Evolutionary conservation across 495 filamentous ascomycete species (phyloP).

Genomic region (Polyplosphaeria fusca): DNA sequence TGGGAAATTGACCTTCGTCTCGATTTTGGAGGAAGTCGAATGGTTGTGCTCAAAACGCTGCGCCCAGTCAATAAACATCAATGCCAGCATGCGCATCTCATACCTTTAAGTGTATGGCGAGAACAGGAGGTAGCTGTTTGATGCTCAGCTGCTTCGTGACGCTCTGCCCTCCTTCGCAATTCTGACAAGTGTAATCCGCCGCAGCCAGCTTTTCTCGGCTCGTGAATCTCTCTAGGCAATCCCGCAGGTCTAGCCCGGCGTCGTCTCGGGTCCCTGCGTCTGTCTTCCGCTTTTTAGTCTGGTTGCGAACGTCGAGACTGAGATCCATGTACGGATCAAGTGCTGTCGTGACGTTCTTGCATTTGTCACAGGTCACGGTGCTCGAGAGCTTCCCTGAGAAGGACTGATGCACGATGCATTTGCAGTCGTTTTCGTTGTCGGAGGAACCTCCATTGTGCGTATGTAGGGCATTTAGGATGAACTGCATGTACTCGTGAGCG

Average conservation of each 20-base stretch:
- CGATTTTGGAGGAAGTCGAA: constrained; percentile 69
- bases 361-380: constrained; percentile 82
- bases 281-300: constrained; percentile 52
- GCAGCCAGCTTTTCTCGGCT: constrained; percentile 64
- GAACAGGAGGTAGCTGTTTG: constrained; percentile 72
- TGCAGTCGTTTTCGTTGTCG: constrained; percentile 60
- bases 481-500: constrained; percentile 92
- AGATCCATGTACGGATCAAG: constrained; percentile 85
- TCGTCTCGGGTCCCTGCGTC: constrained; percentile 37
- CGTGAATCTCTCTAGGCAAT: constrained; percentile 80
- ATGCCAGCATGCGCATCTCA: background rate
- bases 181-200: constrained; percentile 76
- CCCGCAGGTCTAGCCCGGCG: constrained; percentile 48
- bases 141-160: constrained; percentile 79
- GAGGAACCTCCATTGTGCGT: constrained; percentile 50
- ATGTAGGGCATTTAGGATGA: constrained; percentile 82
- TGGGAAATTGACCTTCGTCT: constrained; percentile 76
- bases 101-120: constrained; percentile 92
- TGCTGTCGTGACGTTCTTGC: constrained; percentile 70
- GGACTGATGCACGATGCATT: constrained; percentile 82
- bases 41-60: constrained; percentile 77
- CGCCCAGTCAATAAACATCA: background rate
- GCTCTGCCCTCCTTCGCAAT: constrained; percentile 65
- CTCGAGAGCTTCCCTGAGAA: constrained; percentile 86
- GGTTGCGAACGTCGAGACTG: constrained; percentile 70